Base-by-base conservation (phyloP, 2,329 filamentous ascomycete species). In the Penicillium nordicum region DNA sequence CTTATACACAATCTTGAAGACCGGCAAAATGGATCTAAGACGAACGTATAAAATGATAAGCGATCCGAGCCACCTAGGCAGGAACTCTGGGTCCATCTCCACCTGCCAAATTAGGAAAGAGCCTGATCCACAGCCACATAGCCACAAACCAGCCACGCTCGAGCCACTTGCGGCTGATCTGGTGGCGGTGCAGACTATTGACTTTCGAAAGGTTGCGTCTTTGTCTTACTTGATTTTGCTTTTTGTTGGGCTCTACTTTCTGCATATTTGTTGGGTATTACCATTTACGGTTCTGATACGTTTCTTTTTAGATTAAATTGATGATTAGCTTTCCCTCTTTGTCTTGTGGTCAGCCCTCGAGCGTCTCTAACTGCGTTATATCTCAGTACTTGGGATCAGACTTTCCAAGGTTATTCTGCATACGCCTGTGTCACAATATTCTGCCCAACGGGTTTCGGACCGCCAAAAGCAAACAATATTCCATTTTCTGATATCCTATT, bases 141-240 rank as follows among this genome's bases (percentile, higher is more conserved):
- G 10, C 63, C 58, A 63, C 52, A 34, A 16, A 16, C 1, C 5
- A 54, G 45, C 21, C 48, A 55, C 23, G 12, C 37, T 25, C 27
- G 25, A 60, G 62, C 61, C 62, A 60, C 54, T 23, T 57, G 54
- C 53, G 46, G 57, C 57, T 60, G 55, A 48, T 11, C 6, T 23
- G 16, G 57, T 63, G 61, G 61, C 59, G 37, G 61, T 58, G 61
- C 48, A 11, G 40, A 50, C 53, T 58, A 63, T 58, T 57, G 50
- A 51, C 21, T 16, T 34, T 36, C 18, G 34, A 51, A 53, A 57
- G 43, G 41, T 58, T 57, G 36, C 12, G 14, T 29, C 44, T 58
- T 23, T 23, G 14, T 36, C 23, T 53, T 53, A 18, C 49, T 57
- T n/a, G 11, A 11, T 27, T 38, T 53, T 57, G 27, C 46, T 51